phyloP scores from a whole-genome alignment of 305 asterid species.

The Fraxinus paxiana region DNA sequence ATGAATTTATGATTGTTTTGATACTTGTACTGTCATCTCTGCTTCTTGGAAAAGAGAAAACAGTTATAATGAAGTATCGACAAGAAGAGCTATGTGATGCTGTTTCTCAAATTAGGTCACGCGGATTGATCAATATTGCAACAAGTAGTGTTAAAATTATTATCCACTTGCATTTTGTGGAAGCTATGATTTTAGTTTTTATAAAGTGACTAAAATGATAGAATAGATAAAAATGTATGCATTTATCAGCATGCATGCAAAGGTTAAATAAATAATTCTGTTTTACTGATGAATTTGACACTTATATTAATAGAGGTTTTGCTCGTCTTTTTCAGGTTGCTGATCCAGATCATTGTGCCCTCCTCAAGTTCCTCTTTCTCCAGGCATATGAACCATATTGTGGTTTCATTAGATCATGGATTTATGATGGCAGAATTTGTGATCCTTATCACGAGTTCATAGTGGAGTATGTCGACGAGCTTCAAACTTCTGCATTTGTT shows the following conservation, averaged over 20 bases:
- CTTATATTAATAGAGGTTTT: constrained; percentile 18
- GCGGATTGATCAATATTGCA: constrained; percentile 8
- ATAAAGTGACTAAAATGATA: constrained; percentile 9
- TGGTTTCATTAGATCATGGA: constrained; percentile 90
- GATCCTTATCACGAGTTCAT: constrained; percentile 84
- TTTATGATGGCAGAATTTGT: constrained; percentile 70
- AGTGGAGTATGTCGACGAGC: constrained; percentile 51
- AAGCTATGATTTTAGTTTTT: constrained; percentile 16
- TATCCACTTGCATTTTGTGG: neutral
- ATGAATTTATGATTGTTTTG: constrained; percentile 8
- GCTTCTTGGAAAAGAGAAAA: constrained; percentile 11
- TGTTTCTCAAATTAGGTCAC: constrained; percentile 5
- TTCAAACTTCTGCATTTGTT: constrained; percentile 31
- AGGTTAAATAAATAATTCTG: neutral
- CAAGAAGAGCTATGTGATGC: neutral
- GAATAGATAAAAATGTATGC: constrained; percentile 9
- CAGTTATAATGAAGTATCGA: neutral
- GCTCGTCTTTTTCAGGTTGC: constrained; percentile 56
- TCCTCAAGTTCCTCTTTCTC: constrained; percentile 81
- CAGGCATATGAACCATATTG: constrained; percentile 84
- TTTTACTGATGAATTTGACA: constrained; percentile 19
- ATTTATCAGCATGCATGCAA: constrained; percentile 13
- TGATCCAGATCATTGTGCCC: constrained; percentile 71
- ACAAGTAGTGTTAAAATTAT: neutral
- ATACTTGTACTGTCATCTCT: neutral